A percentile compares a stretch with the other conserved stretches of the same genome.
Evolutionary conservation across 192 early-diverging fungal genomes (phyloP).

Genomic region (Neocallimastix lanati): DNA sequence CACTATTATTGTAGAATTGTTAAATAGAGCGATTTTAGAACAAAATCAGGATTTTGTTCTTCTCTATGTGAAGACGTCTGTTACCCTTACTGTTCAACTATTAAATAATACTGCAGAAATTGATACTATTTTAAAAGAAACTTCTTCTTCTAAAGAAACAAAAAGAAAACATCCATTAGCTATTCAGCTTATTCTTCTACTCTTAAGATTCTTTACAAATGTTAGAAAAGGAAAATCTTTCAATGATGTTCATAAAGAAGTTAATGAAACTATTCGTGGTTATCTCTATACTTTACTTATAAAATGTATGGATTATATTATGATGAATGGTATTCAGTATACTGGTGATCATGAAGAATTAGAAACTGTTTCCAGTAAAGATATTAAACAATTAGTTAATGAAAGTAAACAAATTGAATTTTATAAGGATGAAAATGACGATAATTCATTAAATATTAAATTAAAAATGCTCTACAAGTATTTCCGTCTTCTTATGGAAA

Average conservation of each 20-base stretch:
- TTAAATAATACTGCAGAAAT: not conserved
- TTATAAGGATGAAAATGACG: not conserved
- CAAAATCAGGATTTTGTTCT: not conserved
- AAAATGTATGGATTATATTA: not conserved
- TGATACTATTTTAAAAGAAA: not conserved
- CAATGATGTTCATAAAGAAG: not conserved
- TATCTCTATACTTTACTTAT: not conserved
- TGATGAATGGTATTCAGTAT: not conserved
- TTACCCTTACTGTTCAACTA: not conserved
- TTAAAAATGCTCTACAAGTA: not conserved
- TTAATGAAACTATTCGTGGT: not conserved
- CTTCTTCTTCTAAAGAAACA: not conserved
- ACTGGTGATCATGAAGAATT: not conserved
- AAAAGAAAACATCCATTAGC: not conserved
- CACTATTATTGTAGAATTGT: not conserved
- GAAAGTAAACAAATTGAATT: not conserved
- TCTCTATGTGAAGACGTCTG: not conserved
- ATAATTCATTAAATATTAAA: not conserved
- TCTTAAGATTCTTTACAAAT: not conserved
- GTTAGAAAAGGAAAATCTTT: not conserved
- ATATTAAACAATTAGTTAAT: not conserved
- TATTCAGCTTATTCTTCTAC: not conserved
- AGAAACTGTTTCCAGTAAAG: not conserved
- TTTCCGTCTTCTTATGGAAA: not conserved
- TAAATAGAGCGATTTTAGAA: not conserved